Percentiles rank a stretch among this genome's conserved stretches.
phyloP scores from a whole-genome alignment of 768 basidiomycete species.

The Mycena vitilis region DNA sequence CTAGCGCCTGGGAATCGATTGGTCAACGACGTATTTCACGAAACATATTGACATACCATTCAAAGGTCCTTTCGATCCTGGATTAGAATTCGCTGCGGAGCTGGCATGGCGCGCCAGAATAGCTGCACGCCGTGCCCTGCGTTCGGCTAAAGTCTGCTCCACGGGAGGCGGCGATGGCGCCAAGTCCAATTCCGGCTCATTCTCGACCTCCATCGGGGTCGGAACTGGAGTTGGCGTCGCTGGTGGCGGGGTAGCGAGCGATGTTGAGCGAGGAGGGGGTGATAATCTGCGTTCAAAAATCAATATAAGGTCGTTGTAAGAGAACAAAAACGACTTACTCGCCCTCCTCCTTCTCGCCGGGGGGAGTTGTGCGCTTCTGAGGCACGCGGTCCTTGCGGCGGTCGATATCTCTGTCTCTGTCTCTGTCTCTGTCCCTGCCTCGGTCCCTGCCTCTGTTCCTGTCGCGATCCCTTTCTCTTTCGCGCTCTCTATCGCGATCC shows the following conservation, averaged over 20 bases:
- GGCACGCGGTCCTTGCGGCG: constrained; percentile 40
- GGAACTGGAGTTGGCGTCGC: constrained; percentile 40
- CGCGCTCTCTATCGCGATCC: too few relatives aligned
- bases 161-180: constrained; percentile 65
- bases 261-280: constrained; percentile 54
- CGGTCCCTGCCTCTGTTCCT: constrained; percentile 31
- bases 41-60: constrained; percentile 40
- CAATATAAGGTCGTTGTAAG: constrained; percentile 13
- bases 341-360: constrained; percentile 85
- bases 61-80: constrained; percentile 80
- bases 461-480: constrained; percentile 12
- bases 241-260: constrained; percentile 42
- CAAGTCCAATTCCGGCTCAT: constrained; percentile 68
- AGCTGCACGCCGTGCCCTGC: constrained; percentile 78
- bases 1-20: constrained; percentile 7
- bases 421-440: constrained; percentile 42
- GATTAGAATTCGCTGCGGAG: constrained; percentile 64
- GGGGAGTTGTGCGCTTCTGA: constrained; percentile 35
- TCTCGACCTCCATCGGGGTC: constrained; percentile 47
- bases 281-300: constrained; percentile 66
- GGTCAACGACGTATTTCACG: background rate
- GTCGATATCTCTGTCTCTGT: constrained; percentile 38
- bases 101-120: constrained; percentile 72
- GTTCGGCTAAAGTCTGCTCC: constrained; percentile 74
- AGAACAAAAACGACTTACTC: constrained; percentile 76